Percentiles rank a stretch among this genome's conserved stretches.
Conservation (phyloP, 495 filamentous ascomycete genomes). For the Trypethelium eluteriae region DNA sequence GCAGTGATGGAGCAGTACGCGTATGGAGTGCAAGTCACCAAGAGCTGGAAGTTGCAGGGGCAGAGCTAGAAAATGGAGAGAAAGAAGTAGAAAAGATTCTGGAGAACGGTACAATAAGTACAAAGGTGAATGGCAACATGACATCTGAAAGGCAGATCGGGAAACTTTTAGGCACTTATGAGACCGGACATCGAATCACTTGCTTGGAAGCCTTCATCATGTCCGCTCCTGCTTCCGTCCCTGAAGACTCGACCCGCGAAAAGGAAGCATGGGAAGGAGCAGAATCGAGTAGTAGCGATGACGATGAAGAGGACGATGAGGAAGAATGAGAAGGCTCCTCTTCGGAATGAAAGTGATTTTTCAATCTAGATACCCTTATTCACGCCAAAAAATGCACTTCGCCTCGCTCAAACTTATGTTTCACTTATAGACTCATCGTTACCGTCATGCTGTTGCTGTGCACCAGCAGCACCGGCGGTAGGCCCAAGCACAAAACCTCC, state of each 20-base stretch:
- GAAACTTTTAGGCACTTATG: slow-evolving; percentile 64
- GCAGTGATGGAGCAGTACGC: slow-evolving; percentile 74
- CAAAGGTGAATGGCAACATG: not conserved
- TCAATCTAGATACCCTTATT: slow-evolving; percentile 8
- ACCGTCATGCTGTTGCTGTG: slow-evolving; percentile 88
- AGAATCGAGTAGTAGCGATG: slow-evolving; percentile 14
- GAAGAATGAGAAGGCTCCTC: slow-evolving; percentile 6
- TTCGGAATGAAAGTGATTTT: not conserved
- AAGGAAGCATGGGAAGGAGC: slow-evolving; percentile 42
- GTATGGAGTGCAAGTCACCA: slow-evolving; percentile 55
- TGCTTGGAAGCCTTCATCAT: slow-evolving; percentile 83
- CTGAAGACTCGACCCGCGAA: slow-evolving; percentile 44
- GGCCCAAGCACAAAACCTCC: slow-evolving; percentile 45
- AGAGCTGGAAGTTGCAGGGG: slow-evolving; percentile 25
- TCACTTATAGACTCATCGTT: slow-evolving; percentile 62
- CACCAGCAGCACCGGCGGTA: slow-evolving; percentile 67
- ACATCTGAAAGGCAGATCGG: slow-evolving; percentile 50
- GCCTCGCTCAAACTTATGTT: slow-evolving; percentile 4
- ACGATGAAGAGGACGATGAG: slow-evolving; percentile 20
- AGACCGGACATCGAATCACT: slow-evolving; percentile 82
- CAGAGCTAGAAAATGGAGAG: slow-evolving; percentile 1
- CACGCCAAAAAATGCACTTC: not conserved
- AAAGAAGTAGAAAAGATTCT: slow-evolving; percentile 25
- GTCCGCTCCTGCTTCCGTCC: slow-evolving; percentile 48
- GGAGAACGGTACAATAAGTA: slow-evolving; percentile 26